These are phyloP conservation scores for Penicillium sp. DNA, from an alignment of 2,329 filamentous ascomycete genomes.

Conservation along the genomic window DNA sequence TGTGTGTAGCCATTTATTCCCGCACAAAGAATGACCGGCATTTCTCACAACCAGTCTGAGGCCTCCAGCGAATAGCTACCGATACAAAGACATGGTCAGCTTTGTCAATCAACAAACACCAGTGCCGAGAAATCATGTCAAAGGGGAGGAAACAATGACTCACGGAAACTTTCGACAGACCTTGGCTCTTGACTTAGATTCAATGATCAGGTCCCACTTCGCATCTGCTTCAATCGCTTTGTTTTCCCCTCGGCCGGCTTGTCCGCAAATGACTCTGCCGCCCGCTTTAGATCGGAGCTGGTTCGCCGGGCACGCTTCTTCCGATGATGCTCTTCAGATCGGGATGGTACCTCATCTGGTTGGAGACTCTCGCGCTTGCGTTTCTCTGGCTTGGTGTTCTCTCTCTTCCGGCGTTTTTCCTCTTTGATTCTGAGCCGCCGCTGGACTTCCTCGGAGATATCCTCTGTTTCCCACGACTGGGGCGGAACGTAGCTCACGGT, in stretches of 20 bases:
- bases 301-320: conserved; percentile 20
- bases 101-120: background rate
- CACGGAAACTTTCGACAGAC: background rate
- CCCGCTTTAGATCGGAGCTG: conserved; percentile 5
- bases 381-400: conserved; percentile 33
- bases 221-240: conserved; percentile 3
- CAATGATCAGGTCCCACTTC: background rate
- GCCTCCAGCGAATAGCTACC: too few relatives aligned
- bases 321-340: conserved; percentile 9
- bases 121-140: too few relatives aligned
- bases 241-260: background rate
- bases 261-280: conserved; percentile 1
- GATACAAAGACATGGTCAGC: background rate
- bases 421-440: conserved; percentile 40
- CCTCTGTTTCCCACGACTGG: conserved; percentile 33
- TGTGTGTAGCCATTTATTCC: too few relatives aligned
- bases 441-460: conserved; percentile 44
- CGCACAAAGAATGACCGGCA: too few relatives aligned
- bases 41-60: too few relatives aligned
- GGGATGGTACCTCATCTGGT: conserved; percentile 22
- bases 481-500: conserved; percentile 10
- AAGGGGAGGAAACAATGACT: background rate
- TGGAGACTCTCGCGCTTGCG: conserved; percentile 35
- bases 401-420: conserved; percentile 27
- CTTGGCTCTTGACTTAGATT: background rate